Evolutionary conservation across 179 eudicot genomes (phyloP), one percentile per base, ranked within the genome.

Genomic region (Spinacia oleracea): DNA sequence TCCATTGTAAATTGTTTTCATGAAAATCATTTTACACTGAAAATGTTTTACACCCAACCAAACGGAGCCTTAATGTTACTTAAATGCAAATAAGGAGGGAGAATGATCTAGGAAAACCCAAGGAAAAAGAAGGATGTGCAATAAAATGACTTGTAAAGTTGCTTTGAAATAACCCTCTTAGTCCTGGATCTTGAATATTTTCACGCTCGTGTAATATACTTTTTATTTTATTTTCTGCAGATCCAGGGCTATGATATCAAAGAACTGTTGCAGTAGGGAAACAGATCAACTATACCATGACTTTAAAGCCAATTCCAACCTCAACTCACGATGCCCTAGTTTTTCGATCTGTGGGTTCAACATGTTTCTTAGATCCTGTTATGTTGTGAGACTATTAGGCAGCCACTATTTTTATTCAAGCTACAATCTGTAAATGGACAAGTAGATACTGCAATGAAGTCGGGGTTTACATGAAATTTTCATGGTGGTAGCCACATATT

Each of bases 161-260:
- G 43, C 32, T 66, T 50, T 23, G 25, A 34, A 25, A 45, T 25
- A 43, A n/a, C n/a, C 40, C 51, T 53, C 11, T n/a, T 69, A 7
- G 10, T 55, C 12, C 5, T 7, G 63, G 23, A 63, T 77, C 23
- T 32, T 43, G 42, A 31, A 55, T 14, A 35, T 6, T 60, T 14
- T 11, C 55, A 46, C 35, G 48, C 23, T 15, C 60, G 7, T 34
- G 55, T 76, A 45, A 53, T 78, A 72, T 65, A n/a, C 10, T 25
- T 5, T 32, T 16, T 46, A 0, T 58, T n/a, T 64, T 45, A 14
- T 29, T 16, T n/a, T 68, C n/a, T 83, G 84, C 74, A 93, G 97
- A 84, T 93, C 72, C 97, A 93, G 81, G 98, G 98, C 70, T 92
- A 93, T 76, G 95, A 92, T 81, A 90, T 93, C 90, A 92, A 79